Base-by-base conservation (phyloP, 2,329 filamentous ascomycete species). In the Fusarium decemcellulare region DNA sequence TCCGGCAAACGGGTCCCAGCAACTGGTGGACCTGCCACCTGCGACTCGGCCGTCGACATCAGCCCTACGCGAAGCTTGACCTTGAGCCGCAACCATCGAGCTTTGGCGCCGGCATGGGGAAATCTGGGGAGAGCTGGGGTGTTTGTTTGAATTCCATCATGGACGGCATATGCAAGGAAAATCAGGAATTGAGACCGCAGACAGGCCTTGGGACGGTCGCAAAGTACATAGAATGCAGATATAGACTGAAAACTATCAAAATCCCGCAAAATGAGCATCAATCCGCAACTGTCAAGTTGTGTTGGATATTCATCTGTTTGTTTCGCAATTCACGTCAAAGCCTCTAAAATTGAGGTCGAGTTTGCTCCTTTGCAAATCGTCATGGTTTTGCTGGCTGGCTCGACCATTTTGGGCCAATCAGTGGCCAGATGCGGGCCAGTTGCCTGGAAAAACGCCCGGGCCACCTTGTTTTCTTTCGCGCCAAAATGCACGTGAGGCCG, bases 21-120 rank as follows among this genome's bases (percentile, higher is more conserved):
- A 56, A 57, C 48, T 53, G 58, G 63, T 62, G 62, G 68, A 66
- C 66, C 63, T 63, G 50, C 40, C 59, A 56, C 48, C 63, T 68
- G 67, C 55, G 42, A 60, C 56, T 51, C 65, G 59, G 55, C 66
- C 60, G 53, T 47, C 50, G 59, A 61, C 65, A 64, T 75, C 74
- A 76, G 74, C 75, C 75, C 75, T 76, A 74, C 66, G 66, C 65
- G 65, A 63, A 72, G 67, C 69, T 75, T 70, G 67, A 71, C 54
- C 53, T 68, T 72, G 71, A 72, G 73, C 71, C 72, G 70, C 73
- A 70, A 70, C 61, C 67, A 67, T 76, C 66, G 69, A 74, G 70
- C 67, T 73, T 71, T 73, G 66, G 68, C 67, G 59, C 71, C 70
- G 68, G 59, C 59, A 70, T 66, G 63, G 56, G 46, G 64, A 65